These are phyloP conservation scores for Salpingoeca rosetta DNA, from an alignment of 78 protist genomes.

Conservation along the genomic window DNA sequence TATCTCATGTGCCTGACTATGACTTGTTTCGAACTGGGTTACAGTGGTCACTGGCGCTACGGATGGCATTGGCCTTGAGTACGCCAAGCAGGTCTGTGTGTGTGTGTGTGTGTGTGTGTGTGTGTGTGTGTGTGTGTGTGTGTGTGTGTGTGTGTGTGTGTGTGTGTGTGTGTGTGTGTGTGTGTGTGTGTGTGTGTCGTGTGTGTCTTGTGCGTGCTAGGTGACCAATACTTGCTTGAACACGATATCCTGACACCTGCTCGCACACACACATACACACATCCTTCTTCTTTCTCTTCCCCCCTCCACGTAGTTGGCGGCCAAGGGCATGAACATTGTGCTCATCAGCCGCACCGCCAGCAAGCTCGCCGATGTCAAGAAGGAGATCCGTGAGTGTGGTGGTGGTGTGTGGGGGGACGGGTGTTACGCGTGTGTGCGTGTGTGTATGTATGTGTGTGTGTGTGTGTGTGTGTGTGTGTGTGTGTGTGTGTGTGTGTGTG, in stretches of 20 bases:
- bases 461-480: not conserved
- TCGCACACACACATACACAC: too few species aligned
- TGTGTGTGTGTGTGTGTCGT: not conserved
- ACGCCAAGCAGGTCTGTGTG: conserved; percentile 11
- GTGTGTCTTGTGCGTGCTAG: not conserved
- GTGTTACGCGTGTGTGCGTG: not conserved
- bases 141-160: too few species aligned
- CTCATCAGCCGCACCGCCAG: conserved; percentile 36
- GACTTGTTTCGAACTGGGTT: not conserved
- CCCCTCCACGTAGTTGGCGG: conserved; percentile 22
- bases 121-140: not conserved
- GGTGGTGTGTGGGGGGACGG: too few species aligned
- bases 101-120: not conserved
- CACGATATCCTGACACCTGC: not conserved
- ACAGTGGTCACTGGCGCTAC: conserved; percentile 61
- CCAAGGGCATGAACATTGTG: conserved; percentile 30
- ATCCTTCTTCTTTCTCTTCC: not conserved
- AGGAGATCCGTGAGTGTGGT: not conserved
- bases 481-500: not conserved
- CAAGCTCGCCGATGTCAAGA: conserved; percentile 1
- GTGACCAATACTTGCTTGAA: not conserved
- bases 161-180: not conserved
- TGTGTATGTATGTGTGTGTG: not conserved
- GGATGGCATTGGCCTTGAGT: conserved; percentile 62
- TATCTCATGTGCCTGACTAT: not conserved